Evolutionary conservation across 2,329 filamentous ascomycete species (phyloP).

Genomic region (Pezicula neosporulosa): DNA sequence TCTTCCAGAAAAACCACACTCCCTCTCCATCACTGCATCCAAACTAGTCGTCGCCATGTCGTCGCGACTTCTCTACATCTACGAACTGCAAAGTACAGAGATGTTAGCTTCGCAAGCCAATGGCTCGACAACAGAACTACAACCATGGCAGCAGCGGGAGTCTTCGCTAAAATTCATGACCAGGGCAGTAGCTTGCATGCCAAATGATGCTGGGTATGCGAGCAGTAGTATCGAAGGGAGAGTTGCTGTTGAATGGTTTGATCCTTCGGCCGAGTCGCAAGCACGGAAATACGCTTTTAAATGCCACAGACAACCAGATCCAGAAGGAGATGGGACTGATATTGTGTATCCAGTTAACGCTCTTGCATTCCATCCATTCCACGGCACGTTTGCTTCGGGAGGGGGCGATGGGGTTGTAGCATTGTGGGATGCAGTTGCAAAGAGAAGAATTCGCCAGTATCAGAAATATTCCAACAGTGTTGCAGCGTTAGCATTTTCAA

Average conservation of each 20-base stretch:
- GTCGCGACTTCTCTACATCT: slow-evolving; percentile 88
- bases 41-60: slow-evolving; percentile 97
- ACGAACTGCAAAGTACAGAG: slow-evolving; percentile 72
- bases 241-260: slow-evolving; percentile 97
- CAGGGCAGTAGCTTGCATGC: slow-evolving; percentile 91
- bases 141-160: slow-evolving; percentile 91
- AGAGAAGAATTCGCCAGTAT: slow-evolving; percentile 67
- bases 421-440: slow-evolving; percentile 69
- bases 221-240: slow-evolving; percentile 91
- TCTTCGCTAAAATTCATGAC: slow-evolving; percentile 96
- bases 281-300: slow-evolving; percentile 98
- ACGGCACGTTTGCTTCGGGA: slow-evolving; percentile 65
- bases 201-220: slow-evolving; percentile 90
- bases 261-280: slow-evolving; percentile 81
- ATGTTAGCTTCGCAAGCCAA: slow-evolving; percentile 49
- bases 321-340: slow-evolving; percentile 56
- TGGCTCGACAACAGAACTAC: slow-evolving; percentile 44
- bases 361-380: slow-evolving; percentile 64
- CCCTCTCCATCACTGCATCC: slow-evolving; percentile 70
- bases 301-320: slow-evolving; percentile 78
- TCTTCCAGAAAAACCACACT: slow-evolving; percentile 85
- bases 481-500: slow-evolving; percentile 58
- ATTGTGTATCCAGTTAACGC: slow-evolving; percentile 73
- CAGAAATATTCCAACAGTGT: slow-evolving; percentile 62
- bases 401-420: slow-evolving; percentile 71